Percentiles rank a stretch among this genome's conserved stretches.
Evolutionary conservation across 1,284 basidiomycete species (phyloP).

Genomic region (Tilletia setariae): DNA sequence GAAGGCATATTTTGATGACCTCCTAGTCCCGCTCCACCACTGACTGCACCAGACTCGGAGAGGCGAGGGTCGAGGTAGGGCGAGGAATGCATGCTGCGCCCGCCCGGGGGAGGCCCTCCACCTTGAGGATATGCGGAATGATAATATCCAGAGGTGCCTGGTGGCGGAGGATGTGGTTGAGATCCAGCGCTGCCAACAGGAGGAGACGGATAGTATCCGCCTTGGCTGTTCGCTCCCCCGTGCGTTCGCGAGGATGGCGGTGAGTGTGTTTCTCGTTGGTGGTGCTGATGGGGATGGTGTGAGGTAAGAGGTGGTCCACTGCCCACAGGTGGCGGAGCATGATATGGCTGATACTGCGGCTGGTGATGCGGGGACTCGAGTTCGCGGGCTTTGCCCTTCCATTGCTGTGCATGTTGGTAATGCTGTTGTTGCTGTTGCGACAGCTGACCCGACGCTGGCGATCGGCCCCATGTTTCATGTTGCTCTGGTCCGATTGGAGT

Average conservation of each 20-base stretch:
- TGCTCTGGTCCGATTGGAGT: background rate
- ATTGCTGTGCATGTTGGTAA: background rate
- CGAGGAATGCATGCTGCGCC: background rate
- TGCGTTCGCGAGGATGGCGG: background rate
- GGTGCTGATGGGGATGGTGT: background rate
- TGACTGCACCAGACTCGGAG: background rate
- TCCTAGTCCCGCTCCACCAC: background rate
- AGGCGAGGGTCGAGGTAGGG: constrained; percentile 10
- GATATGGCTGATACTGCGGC: constrained; percentile 5
- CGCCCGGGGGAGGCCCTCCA: background rate
- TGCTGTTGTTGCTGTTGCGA: constrained; percentile 9
- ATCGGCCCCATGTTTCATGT: background rate
- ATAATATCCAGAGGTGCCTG: no score
- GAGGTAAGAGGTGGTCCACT: background rate
- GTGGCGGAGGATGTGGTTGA: no score
- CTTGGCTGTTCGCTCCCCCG: background rate
- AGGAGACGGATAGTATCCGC: no score
- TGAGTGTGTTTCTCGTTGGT: background rate
- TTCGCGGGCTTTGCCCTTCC: background rate
- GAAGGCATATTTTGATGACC: background rate
- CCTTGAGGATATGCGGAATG: background rate
- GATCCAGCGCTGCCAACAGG: no score
- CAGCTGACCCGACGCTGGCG: background rate
- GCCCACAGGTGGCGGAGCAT: background rate
- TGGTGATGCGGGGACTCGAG: background rate